These are phyloP conservation scores for Pseudogymnoascus destructans DNA, from an alignment of 2,329 filamentous ascomycete genomes.

Conservation along the genomic window DNA sequence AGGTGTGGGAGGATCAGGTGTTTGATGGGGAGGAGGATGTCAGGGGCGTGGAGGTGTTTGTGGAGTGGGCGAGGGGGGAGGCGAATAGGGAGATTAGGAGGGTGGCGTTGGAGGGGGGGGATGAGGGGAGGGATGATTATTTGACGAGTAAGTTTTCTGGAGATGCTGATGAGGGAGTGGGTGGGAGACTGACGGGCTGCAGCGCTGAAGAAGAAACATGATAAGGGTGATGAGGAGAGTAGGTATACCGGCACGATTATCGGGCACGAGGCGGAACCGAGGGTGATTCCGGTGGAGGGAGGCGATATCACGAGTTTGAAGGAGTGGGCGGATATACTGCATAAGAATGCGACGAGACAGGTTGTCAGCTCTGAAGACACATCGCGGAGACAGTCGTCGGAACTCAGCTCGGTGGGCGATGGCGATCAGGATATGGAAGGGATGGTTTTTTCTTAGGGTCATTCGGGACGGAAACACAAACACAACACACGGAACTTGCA, in stretches of 20 bases:
- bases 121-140: slow-evolving; percentile 55
- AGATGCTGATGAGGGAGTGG: slow-evolving; percentile 32
- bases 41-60: slow-evolving; percentile 63
- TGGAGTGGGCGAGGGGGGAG: slow-evolving; percentile 64
- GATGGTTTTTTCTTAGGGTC: slow-evolving; percentile 21
- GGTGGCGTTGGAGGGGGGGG: slow-evolving; percentile 59
- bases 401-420: slow-evolving; percentile 25
- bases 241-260: slow-evolving; percentile 77
- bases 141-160: slow-evolving; percentile 38
- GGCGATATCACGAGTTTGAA: slow-evolving; percentile 53
- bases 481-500: slow-evolving; percentile 15
- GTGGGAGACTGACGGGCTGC: background rate
- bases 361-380: slow-evolving; percentile 13
- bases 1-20: slow-evolving; percentile 50
- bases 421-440: slow-evolving; percentile 23
- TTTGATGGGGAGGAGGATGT: slow-evolving; percentile 62
- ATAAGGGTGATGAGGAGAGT: slow-evolving; percentile 67
- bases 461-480: background rate
- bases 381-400: slow-evolving; percentile 23
- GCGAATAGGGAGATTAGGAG: slow-evolving; percentile 69
- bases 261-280: slow-evolving; percentile 58
- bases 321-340: slow-evolving; percentile 44
- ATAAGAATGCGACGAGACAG: slow-evolving; percentile 14
- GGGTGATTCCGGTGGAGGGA: slow-evolving; percentile 65
- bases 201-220: slow-evolving; percentile 75